Conservation (phyloP, 192 early-diverging fungal species). For the Coemansia sp. region DNA sequence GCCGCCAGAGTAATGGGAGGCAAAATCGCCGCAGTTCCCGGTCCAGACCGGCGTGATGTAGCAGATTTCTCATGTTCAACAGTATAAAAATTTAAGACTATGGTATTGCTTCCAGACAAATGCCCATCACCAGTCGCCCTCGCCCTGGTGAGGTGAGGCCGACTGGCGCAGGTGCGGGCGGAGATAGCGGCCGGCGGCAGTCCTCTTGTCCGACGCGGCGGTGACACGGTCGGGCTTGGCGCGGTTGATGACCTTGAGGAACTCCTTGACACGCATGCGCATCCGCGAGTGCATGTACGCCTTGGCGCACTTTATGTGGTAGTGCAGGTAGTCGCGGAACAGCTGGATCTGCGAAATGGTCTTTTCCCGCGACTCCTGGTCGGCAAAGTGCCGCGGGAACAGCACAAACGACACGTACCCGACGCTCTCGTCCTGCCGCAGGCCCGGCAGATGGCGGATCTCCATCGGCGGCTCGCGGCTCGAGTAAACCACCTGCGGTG, state of each 20-base stretch:
- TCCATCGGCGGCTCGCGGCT: constrained; percentile 92
- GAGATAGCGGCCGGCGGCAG: constrained; percentile 56
- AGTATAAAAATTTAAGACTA: too few relatives aligned
- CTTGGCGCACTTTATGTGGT: constrained; percentile 99
- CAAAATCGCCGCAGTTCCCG: background rate
- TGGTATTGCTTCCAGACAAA: background rate
- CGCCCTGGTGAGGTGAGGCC: constrained; percentile 31
- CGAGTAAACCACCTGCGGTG: constrained; percentile 95
- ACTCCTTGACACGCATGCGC: constrained; percentile 90
- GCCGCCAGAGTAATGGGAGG: background rate
- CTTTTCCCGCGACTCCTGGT: constrained; percentile 71
- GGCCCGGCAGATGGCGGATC: constrained; percentile 71
- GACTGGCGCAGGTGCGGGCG: constrained; percentile 54
- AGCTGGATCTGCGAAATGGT: constrained; percentile 95
- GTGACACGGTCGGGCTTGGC: constrained; percentile 85
- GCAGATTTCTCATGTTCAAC: background rate
- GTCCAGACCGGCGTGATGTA: background rate
- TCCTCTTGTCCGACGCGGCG: constrained; percentile 72
- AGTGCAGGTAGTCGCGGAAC: constrained; percentile 98
- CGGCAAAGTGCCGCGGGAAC: constrained; percentile 86
- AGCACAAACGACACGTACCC: constrained; percentile 98
- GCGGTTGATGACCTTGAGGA: constrained; percentile 97
- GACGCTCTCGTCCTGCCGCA: constrained; percentile 78
- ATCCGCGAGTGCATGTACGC: constrained; percentile 99
- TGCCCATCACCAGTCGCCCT: constrained; percentile 31